Conservation (phyloP, 257 asterid species). For the Dorcoceras hygrometricum region DNA sequence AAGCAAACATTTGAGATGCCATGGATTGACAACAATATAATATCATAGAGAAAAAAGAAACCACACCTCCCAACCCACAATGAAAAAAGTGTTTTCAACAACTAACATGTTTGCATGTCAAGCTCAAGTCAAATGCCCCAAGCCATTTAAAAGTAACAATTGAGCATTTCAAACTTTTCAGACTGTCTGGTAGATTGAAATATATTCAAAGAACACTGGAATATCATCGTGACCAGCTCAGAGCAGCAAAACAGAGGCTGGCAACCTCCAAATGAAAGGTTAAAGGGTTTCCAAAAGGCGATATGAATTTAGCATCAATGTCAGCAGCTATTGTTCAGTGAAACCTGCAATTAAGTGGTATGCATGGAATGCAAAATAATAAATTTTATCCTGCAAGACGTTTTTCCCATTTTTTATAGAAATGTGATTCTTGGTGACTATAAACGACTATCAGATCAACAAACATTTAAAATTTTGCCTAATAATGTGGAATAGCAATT, state of each 20-base stretch:
- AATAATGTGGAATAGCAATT: neutral
- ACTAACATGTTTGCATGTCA: neutral
- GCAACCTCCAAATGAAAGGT: neutral
- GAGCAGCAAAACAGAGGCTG: neutral
- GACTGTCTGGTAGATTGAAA: neutral
- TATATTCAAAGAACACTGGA: neutral
- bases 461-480: neutral
- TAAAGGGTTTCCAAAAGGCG: neutral
- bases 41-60: neutral
- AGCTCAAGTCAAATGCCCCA: neutral
- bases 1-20: neutral
- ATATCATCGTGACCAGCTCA: conserved; percentile 5
- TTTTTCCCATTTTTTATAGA: neutral
- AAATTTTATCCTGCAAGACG: neutral
- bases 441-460: neutral
- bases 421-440: neutral
- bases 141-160: neutral
- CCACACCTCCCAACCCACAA: neutral
- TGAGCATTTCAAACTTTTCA: neutral
- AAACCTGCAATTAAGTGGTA: neutral
- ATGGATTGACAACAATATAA: neutral
- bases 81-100: neutral
- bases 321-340: neutral
- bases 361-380: neutral
- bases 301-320: neutral